Evolutionary conservation across 345 rosid species (phyloP).

Genomic region (Murraya paniculata): DNA sequence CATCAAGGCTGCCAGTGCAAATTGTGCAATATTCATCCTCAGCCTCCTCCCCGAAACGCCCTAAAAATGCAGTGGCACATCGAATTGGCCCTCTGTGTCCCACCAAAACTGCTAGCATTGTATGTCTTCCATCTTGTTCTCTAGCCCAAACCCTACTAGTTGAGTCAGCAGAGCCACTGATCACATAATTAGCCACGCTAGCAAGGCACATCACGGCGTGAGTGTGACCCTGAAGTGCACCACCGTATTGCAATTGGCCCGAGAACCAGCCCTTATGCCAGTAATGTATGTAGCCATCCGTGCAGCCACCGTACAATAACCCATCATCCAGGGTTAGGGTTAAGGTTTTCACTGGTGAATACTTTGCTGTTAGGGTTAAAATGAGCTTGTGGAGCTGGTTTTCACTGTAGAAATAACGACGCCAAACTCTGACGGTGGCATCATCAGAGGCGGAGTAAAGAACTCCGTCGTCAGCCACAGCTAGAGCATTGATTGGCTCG

Average conservation of each 20-base stretch:
- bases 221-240: conserved; percentile 52
- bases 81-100: conserved; percentile 47
- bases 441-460: conserved; percentile 60
- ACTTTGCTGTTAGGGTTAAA: conserved; percentile 39
- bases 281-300: conserved; percentile 47
- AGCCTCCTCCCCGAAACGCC: conserved; percentile 21
- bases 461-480: conserved; percentile 30
- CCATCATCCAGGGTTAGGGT: conserved; percentile 32
- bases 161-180: conserved; percentile 50
- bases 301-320: conserved; percentile 50
- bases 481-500: conserved; percentile 43
- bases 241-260: conserved; percentile 47
- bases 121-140: conserved; percentile 38
- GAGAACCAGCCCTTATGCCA: conserved; percentile 49
- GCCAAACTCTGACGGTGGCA: conserved; percentile 50
- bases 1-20: conserved; percentile 54
- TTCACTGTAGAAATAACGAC: conserved; percentile 30
- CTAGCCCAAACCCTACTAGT: conserved; percentile 48
- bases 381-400: conserved; percentile 38
- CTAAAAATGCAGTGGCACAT: conserved; percentile 34
- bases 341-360: conserved; percentile 49
- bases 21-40: conserved; percentile 42
- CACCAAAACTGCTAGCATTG: conserved; percentile 31
- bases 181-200: conserved; percentile 32
- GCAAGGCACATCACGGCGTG: conserved; percentile 54